Evolutionary conservation across 2,329 filamentous ascomycete species (phyloP), one percentile per base, ranked within the genome.

Genomic region (Alternaria incomplexa): DNA sequence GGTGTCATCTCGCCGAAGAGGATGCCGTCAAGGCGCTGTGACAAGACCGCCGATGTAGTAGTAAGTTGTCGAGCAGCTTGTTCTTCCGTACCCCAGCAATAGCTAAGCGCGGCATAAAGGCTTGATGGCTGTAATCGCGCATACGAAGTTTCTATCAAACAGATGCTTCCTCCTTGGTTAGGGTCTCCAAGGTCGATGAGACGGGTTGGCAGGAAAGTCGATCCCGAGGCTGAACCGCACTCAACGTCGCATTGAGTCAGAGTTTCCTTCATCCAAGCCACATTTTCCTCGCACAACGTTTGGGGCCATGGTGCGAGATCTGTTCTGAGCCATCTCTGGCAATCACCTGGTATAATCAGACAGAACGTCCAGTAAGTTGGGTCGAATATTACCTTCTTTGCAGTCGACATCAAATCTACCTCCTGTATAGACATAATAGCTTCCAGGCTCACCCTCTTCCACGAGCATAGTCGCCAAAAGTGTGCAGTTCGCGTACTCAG

Each of bases 241-340:
- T 40, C 15, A n/a, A 4, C 15, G 32, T n/a, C 4, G 15, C 32
- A 40, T 40, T 0, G 0, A 3, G n/a, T 10, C 15, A 40, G 8
- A 1, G 10, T 0, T 6, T 4, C 7, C 2, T 4, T n/a, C 15
- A 40, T 6, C 36, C 36, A 40, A 40, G 36, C 36, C 4, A 40
- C 36, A 3, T 40, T 40, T 40, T 6, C 36, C 2, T 40, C 5
- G 3, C 36, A 40, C 1, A 40, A 17, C 4, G 36, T 10, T 40
- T 40, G 15, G 0, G n/a, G 1, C 15, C 9, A 3, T 40, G 36
- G 36, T 0, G 36, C 8, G 3, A 40, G 0, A 5, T 3, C 15
- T 40, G 36, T 40, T 11, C 3, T 40, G 8, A 40, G 36, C 36
- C n/a, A 40, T 6, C 8, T 40, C n/a, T 40, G 36, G 3, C 36